Evolutionary conservation across 768 basidiomycete genomes (phyloP).

Genomic region (Lepiota brunneoincarnata): DNA sequence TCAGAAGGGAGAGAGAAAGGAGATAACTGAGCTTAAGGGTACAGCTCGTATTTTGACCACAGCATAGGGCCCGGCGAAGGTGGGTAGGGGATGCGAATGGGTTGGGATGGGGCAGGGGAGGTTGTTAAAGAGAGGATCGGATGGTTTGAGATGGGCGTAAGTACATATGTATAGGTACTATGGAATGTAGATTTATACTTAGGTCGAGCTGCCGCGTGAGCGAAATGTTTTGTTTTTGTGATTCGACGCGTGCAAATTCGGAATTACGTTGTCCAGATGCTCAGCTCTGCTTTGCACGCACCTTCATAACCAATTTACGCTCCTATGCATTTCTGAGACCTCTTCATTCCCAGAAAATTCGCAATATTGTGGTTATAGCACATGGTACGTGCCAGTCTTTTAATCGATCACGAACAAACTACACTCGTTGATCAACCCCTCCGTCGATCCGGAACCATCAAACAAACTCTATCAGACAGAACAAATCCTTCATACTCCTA

Average conservation of each 20-base stretch:
- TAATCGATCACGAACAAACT: constrained; percentile 53
- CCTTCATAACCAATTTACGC: no score
- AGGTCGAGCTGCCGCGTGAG: background rate
- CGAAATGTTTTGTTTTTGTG: background rate
- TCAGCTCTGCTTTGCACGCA: background rate
- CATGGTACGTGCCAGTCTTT: constrained; percentile 35
- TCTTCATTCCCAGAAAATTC: constrained; percentile 31
- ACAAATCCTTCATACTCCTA: constrained; percentile 31
- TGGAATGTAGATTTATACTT: background rate
- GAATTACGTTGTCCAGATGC: background rate
- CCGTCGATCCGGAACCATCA: constrained; percentile 47
- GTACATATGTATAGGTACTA: no score
- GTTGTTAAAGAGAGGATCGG: background rate
- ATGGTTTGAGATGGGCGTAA: background rate
- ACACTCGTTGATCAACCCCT: constrained; percentile 50
- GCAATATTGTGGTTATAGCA: constrained; percentile 49
- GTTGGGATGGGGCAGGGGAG: no score
- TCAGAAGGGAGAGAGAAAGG: background rate
- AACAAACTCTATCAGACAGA: constrained; percentile 34
- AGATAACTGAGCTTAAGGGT: background rate
- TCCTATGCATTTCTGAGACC: background rate
- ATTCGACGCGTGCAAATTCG: background rate
- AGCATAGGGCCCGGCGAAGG: no score
- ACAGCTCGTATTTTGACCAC: background rate
- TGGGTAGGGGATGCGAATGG: background rate